Evolutionary conservation across 2,329 filamentous ascomycete species (phyloP).

Genomic region (Davidsoniella virescens): DNA sequence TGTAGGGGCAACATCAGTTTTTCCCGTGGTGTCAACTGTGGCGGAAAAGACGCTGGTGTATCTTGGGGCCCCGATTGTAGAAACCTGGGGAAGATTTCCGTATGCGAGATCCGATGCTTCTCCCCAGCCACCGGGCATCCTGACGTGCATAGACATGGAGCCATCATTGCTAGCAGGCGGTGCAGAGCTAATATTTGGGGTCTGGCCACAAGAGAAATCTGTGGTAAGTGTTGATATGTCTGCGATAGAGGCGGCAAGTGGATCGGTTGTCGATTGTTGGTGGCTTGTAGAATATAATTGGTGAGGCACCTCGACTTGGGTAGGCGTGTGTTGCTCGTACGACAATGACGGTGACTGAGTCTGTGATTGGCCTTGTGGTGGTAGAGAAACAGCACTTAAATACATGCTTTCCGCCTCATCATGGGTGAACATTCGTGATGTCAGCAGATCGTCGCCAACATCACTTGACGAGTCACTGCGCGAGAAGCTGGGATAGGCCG

Average conservation of each 20-base stretch:
- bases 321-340: not conserved
- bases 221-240: too few relatives aligned
- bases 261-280: not conserved
- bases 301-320: not conserved
- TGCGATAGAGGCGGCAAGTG: too few relatives aligned
- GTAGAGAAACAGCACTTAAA: constrained; percentile 52
- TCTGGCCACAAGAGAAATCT: too few relatives aligned
- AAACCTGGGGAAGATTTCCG: too few relatives aligned
- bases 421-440: constrained; percentile 58
- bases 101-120: not conserved
- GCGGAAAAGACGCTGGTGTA: not conserved
- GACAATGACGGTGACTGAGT: not conserved
- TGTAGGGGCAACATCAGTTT: not conserved
- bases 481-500: not conserved
- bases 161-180: too few relatives aligned
- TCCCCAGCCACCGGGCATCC: constrained; percentile 12
- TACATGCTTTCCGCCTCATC: constrained; percentile 80
- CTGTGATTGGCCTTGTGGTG: constrained; percentile 16
- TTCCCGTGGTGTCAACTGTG: too few relatives aligned
- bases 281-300: not conserved
- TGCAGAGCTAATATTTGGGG: too few relatives aligned
- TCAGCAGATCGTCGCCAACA: constrained; percentile 34
- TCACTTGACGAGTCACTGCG: constrained; percentile 14
- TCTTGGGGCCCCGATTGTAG: not conserved
- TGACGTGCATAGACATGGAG: constrained; percentile 3